Base-by-base conservation (phyloP, 2,329 filamentous ascomycete species). In the Curvularia spicifera region DNA sequence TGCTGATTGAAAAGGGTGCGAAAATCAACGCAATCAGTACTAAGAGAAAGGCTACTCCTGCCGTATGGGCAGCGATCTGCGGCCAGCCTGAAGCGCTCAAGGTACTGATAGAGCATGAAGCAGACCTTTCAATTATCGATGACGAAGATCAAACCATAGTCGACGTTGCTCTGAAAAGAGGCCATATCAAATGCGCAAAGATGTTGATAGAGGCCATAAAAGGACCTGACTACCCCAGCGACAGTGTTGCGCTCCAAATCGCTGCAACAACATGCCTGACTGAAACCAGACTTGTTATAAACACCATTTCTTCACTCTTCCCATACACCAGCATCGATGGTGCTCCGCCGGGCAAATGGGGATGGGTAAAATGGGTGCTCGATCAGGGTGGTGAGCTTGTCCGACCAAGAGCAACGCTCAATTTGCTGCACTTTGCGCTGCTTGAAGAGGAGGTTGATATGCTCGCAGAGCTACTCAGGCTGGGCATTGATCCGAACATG, bases 311-410 rank as follows among this genome's bases (percentile, higher is more conserved):
- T 6, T 4, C 29, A 20, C 20, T 46, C 8, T 46, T 20, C 5
- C 44, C 26, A 3, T 28, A 46, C 20, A 22, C 33, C 44, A 13
- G 28, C 28, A 20, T 54, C 65, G 1, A n/a, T 67, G 31, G 62
- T 67, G 28, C 2, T 13, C 35, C 10, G n/a, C 9, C 2, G 18
- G 1, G 39, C 22, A 40, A 63, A 15, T 51, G 48, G 40, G 60
- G 51, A 2, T 72, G 69, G 69, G 45, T 72, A 37, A 31, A 54
- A 22, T 70, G 67, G 64, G 56, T 69, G 12, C 44, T 71, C 5
- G 54, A 63, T 13, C 24, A 13, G 31, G 67, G 67, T 28, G 68
- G 67, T 7, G 39, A 61, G 15, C 51, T 70, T 15, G 49, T 71
- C 13, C 60, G 50, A n/a, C 29, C 51, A 24, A 39, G 31, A 40